phyloP scores from a whole-genome alignment of 2,329 filamentous ascomycete genomes.

The Xylariomycetidae sp. region DNA sequence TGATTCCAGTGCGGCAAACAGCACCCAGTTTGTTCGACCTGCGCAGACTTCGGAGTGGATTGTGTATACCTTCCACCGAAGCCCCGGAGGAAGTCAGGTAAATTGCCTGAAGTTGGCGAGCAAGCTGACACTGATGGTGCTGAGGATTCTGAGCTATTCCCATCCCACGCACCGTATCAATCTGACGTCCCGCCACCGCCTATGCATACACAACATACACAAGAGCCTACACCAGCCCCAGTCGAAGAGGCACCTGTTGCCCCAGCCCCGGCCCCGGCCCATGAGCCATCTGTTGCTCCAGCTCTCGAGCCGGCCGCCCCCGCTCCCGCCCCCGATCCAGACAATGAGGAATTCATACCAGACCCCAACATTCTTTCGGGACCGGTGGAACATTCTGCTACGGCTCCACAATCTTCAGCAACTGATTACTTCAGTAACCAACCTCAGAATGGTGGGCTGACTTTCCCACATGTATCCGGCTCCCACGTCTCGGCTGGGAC shows the following conservation, averaged over 20 bases:
- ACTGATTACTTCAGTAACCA: slow-evolving; percentile 18
- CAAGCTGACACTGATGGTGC: too few relatives aligned
- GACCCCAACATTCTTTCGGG: slow-evolving; percentile 26
- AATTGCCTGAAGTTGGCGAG: slow-evolving; percentile 15
- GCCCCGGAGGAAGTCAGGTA: slow-evolving; percentile 21
- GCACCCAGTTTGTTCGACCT: slow-evolving; percentile 28
- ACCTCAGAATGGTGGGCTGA: slow-evolving; percentile 7
- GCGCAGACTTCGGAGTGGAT: slow-evolving; percentile 16
- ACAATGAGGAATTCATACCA: slow-evolving; percentile 28
- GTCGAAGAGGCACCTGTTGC: too few relatives aligned
- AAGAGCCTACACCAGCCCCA: slow-evolving; percentile 1
- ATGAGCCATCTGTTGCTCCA: too few relatives aligned
- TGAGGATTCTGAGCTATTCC: too few relatives aligned
- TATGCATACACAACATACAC: too few relatives aligned
- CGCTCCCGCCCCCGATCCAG: slow-evolving; percentile 17
- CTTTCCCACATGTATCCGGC: slow-evolving; percentile 12
- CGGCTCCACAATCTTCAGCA: slow-evolving; percentile 8
- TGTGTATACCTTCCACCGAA: slow-evolving; percentile 25
- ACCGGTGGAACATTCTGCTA: slow-evolving; percentile 16
- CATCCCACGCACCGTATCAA: slow-evolving; percentile 2
- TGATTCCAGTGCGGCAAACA: slow-evolving; percentile 27
- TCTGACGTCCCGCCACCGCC: not conserved
- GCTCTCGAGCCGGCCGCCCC: not conserved
- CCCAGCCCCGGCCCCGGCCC: too few relatives aligned
- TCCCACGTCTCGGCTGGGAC: slow-evolving; percentile 5